Conservation (phyloP, 495 filamentous ascomycete species). For the Neurospora sp. region DNA sequence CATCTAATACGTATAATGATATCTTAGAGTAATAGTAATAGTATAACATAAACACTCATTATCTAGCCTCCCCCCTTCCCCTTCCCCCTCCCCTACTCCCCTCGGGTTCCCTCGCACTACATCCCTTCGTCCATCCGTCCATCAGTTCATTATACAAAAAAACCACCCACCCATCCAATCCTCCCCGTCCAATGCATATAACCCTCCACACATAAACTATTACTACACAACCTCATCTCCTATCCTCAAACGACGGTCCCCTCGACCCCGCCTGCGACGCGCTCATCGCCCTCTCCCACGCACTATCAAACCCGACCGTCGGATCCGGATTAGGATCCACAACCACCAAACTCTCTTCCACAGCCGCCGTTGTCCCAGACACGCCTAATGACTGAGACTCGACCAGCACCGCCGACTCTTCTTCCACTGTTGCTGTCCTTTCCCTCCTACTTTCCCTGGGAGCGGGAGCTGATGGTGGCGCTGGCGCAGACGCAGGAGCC, state of each 20-base stretch:
- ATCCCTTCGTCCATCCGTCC: background rate
- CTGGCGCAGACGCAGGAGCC: background rate
- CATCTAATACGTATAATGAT: background rate
- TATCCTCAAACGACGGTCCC: background rate
- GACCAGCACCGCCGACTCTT: background rate
- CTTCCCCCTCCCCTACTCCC: background rate
- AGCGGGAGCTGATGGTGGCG: background rate
- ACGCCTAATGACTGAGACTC: background rate
- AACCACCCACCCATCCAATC: background rate
- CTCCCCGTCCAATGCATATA: background rate
- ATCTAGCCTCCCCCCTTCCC: background rate
- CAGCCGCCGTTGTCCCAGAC: conserved; percentile 6
- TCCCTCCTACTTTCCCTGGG: background rate
- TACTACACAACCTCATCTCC: background rate
- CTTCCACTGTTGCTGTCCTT: background rate
- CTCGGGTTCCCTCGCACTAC: background rate
- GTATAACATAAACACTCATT: background rate
- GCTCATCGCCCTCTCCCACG: conserved; percentile 50
- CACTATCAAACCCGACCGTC: conserved; percentile 46
- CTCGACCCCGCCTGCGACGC: background rate
- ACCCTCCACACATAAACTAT: background rate
- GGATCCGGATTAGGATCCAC: conserved; percentile 31
- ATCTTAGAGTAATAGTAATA: background rate
- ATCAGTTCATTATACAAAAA: background rate
- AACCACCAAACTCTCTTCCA: conserved; percentile 35